phyloP scores from a whole-genome alignment of 202 grass and related monocot species.

The Schoenoplectus triqueter region DNA sequence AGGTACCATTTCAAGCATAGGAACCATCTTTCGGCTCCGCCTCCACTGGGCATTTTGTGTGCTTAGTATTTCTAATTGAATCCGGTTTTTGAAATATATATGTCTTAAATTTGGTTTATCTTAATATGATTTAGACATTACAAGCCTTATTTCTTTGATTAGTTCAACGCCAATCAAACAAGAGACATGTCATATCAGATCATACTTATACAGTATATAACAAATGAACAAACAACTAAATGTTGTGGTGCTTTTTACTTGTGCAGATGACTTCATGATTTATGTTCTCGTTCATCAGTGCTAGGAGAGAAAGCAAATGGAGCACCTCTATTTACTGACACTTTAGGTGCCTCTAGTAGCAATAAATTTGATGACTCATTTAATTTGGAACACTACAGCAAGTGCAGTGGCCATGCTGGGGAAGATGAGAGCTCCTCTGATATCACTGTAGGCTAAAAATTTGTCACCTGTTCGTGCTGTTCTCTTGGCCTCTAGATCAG shows the following conservation, averaged over 20 bases:
- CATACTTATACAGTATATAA: too few relatives aligned
- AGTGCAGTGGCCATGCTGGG: conserved; percentile 48
- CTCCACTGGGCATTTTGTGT: too few relatives aligned
- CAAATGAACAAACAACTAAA: too few relatives aligned
- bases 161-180: too few relatives aligned
- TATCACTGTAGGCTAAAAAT: not conserved
- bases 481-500: not conserved
- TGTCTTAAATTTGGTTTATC: too few relatives aligned
- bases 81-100: too few relatives aligned
- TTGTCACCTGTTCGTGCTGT: not conserved
- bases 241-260: not conserved
- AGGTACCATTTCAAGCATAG: too few relatives aligned
- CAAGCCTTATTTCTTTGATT: too few relatives aligned
- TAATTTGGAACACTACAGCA: conserved; percentile 42
- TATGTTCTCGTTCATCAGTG: conserved; percentile 71
- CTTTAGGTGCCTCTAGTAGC: conserved; percentile 35
- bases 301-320: conserved; percentile 69
- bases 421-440: conserved; percentile 87
- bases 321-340: conserved; percentile 81
- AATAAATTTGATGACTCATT: conserved; percentile 36
- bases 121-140: too few relatives aligned
- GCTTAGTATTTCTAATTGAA: too few relatives aligned
- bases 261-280: conserved; percentile 79
- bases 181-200: too few relatives aligned
- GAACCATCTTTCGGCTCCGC: too few relatives aligned